Base-by-base conservation (phyloP, 2,329 filamentous ascomycete species). In the Chaetomiaceae sp. region DNA sequence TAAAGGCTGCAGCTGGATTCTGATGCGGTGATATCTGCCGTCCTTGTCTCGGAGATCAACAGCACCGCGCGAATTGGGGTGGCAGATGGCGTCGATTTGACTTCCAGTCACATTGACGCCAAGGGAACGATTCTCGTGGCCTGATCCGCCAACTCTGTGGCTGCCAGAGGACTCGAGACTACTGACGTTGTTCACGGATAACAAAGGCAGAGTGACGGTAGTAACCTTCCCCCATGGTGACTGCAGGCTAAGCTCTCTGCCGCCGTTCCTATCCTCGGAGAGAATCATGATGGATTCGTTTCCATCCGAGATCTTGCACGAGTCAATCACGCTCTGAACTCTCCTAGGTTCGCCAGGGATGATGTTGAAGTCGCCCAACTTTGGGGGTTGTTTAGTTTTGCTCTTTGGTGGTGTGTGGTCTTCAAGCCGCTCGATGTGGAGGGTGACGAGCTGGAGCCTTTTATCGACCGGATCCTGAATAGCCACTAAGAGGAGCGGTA, bases 171-270 rank as follows among this genome's bases (percentile, higher is more conserved):
- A 81, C 48, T 81, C 80, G 33, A 87, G 71, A 53, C 76, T 80
- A 61, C 80, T 77, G 23, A 78, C 73, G 58, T 86, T 82, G 52
- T 84, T 77, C 20, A 82, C 67, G 54, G 77, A 76, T 18, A 90
- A 71, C 25, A 76, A 61, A 2, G 86, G 84, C 2, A 90, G 69
- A 0, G 77, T 73, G n/a, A 90, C 71, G 38, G 82, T 82, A n/a
- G 84, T 81, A 11, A 87, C 75, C 48, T 79, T 78, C 53, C 85
- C 84, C 87, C 87, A 91, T 0, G 86, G 87, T 5, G 86, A 86
- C 67, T 90, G 87, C 9, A 89, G 72, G 59, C 84, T 88, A 14
- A 92, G 69, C 62, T 87, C 82, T 42, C 81, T 79, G 27, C 78
- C 77, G 1, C 85, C 85, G 58, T 82, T 74, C 46, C 78, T 76